Evolutionary conservation across 495 filamentous ascomycete species (phyloP), one percentile per base, ranked within the genome.

Genomic region (Apiosordaria backusii): DNA sequence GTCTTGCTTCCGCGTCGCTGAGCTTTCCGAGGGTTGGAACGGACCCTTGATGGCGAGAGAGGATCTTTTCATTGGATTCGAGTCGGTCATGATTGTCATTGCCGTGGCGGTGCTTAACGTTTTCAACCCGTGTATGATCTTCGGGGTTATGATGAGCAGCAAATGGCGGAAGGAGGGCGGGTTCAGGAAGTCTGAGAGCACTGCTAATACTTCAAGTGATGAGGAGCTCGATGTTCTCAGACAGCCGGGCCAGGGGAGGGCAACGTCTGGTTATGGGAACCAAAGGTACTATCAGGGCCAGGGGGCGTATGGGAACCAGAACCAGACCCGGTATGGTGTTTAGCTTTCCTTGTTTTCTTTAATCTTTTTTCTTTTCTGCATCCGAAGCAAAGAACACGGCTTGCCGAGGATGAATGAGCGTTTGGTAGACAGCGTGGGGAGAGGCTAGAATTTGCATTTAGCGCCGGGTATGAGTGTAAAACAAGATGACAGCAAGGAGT

Each of bases 11-110:
- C 75, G 79, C 6, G 70, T 72, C 55, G 74, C 71, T 6, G 78
- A 80, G 66, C 67, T 82, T 3, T 67, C 67, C 4, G 69, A 67
- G 15, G 80, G 80, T 1, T 81, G 79, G 61, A 26, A 70, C 15
- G 71, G 78, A 1, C 45, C 60, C 9, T 54, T 79, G 19, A 75
- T 73, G 60, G 71, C 75, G 59, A 66, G 77, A 18, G 63, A 82
- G 53, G 65, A 71, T 29, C 66, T 64, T 0, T 75, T 73, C 59
- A 77, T 79, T 67, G 67, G 76, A 21, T 70, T 80, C 19, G 74
- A 80, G 29, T 70, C 71, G 6, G 68, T 69, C 40, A 76, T 79
- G 75, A 70, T 81, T 24, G 53, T 64, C 27, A 61, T 76, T 25
- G 72, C 76, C n/a, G 59, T 60, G 29, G 27, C 69, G 10, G 29